phyloP scores from a whole-genome alignment of 2,329 filamentous ascomycete species.

The Coniochaeta pulveracea region DNA sequence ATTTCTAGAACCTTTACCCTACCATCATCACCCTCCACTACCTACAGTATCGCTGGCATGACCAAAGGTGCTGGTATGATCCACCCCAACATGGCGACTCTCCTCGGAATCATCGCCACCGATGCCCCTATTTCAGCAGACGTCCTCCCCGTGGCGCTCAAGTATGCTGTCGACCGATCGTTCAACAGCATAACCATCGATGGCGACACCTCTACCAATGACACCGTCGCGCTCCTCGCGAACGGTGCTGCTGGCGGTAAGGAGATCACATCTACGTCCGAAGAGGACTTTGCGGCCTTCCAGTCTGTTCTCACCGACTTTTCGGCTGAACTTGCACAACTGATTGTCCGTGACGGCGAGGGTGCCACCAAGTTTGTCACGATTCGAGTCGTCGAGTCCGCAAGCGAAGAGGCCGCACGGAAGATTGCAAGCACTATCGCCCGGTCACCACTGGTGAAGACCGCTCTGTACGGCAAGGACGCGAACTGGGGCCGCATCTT shows the following conservation, averaged over 20 bases:
- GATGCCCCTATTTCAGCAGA: constrained; percentile 68
- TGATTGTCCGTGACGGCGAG: constrained; percentile 92
- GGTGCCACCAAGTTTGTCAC: constrained; percentile 98
- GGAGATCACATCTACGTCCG: constrained; percentile 41
- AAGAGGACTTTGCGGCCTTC: constrained; percentile 59
- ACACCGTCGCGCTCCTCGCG: constrained; percentile 87
- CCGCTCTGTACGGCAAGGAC: constrained; percentile 90
- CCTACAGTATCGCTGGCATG: constrained; percentile 85
- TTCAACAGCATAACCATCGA: constrained; percentile 98
- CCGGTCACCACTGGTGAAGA: constrained; percentile 88
- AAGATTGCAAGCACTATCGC: constrained; percentile 82
- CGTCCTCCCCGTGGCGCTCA: constrained; percentile 59
- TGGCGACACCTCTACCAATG: constrained; percentile 94
- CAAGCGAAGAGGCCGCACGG: constrained; percentile 58
- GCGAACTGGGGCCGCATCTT: constrained; percentile 98
- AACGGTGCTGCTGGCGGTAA: constrained; percentile 81
- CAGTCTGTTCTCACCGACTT: constrained; percentile 63
- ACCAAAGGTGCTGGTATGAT: constrained; percentile 99
- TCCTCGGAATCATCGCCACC: constrained; percentile 84
- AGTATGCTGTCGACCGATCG: constrained; percentile 64
- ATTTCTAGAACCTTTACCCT: constrained; percentile 75
- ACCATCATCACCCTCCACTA: constrained; percentile 62
- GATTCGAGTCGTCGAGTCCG: constrained; percentile 68
- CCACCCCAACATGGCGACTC: constrained; percentile 96
- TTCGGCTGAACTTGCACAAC: constrained; percentile 73